Evolutionary conservation across 495 filamentous ascomycete species (phyloP), one percentile per base, ranked within the genome.

Genomic region (Talaromyces thailandensis): DNA sequence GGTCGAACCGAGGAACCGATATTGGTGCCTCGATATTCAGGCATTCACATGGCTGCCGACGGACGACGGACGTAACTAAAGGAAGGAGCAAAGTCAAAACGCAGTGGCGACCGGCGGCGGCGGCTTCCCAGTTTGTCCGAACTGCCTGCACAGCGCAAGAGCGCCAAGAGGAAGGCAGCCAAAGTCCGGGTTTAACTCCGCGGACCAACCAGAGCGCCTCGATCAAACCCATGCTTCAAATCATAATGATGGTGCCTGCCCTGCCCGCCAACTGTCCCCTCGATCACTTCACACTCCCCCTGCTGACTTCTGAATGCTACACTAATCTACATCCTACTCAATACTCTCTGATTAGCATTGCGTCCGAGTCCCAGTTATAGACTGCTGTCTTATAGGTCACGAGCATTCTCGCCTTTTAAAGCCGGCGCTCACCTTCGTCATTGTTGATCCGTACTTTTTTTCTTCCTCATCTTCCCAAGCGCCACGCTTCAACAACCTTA

Each of bases 171-270:
- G 51, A 26, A 16, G 24, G 0, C 23, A 55, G 55, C 55, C 29
- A 57, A 57, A 57, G 55, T 57, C 55, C 55, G 55, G 53, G 14
- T 29, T 23, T 57, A 57, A 57, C 26, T 31, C 55, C 55, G 29
- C 26, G 26, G 29, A 18, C 55, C 55, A 57, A 57, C 24, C 55
- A 57, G 26, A 57, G n/a, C 4, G 11, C 28, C 16, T 1, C 26
- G 55, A 57, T 57, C n/a, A 21, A n/a, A n/a, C 26, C 35, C 55
- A 57, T 29, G 55, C 43, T 9, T 48, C 43, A 48, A 48, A 48
- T 48, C 43, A 48, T 48, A 18, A 48, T 21, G 40, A 48, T 48
- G 43, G 43, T 40, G 35, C 35, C 35, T 40, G 28, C 28, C 28
- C 28, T 29, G 35, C 35, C 40, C 40, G 40, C 40, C 40, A 45